These are phyloP conservation scores for Ganoderma resinaceum DNA, from an alignment of 1,284 basidiomycete species.

Conservation along the genomic window DNA sequence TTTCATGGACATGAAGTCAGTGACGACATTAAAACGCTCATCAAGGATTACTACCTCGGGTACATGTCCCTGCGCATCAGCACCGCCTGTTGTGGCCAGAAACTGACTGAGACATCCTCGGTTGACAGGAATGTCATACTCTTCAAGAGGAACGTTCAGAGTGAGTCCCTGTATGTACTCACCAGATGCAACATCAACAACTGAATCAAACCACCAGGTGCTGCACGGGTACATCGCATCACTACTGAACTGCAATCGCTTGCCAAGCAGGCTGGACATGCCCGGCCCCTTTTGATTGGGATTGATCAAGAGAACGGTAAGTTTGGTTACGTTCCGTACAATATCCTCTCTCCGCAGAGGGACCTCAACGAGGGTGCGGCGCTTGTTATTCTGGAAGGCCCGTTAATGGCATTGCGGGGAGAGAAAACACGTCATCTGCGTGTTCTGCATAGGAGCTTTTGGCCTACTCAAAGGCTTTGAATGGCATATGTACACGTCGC, in stretches of 20 bases:
- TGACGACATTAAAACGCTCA: conserved; percentile 61
- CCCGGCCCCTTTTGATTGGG: conserved; percentile 64
- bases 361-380: too few relatives aligned
- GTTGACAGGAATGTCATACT: conserved; percentile 62
- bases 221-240: conserved; percentile 55
- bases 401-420: too few relatives aligned
- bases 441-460: too few relatives aligned
- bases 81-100: not conserved
- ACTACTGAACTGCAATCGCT: conserved; percentile 57
- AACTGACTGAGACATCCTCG: not conserved
- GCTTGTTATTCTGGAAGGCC: too few relatives aligned
- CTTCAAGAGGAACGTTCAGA: conserved; percentile 70
- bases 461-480: too few relatives aligned
- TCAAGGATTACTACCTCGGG: conserved; percentile 69
- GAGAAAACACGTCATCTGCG: too few relatives aligned
- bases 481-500: too few relatives aligned
- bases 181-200: not conserved
- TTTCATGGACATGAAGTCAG: conserved; percentile 64
- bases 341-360: not conserved
- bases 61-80: conserved; percentile 29
- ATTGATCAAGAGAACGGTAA: conserved; percentile 77
- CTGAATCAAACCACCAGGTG: conserved; percentile 44
- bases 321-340: conserved; percentile 13
- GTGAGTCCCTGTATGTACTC: conserved; percentile 39
- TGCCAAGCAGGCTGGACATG: conserved; percentile 63